phyloP scores from a whole-genome alignment of 257 asterid genomes.

The Scutellaria baicalensis region DNA sequence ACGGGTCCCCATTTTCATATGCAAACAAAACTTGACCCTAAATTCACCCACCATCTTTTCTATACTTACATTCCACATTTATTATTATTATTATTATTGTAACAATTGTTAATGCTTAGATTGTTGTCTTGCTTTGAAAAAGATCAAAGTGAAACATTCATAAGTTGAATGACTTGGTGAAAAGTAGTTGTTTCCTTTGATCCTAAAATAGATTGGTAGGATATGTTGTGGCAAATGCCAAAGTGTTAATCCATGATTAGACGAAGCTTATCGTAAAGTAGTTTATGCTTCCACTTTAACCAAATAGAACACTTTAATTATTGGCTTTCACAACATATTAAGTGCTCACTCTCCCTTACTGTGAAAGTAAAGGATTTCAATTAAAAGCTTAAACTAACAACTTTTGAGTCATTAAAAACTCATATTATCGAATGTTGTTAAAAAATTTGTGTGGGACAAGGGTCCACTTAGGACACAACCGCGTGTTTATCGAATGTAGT shows the following conservation, averaged over 20 bases:
- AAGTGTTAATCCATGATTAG: not conserved
- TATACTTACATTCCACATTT: too few relatives aligned
- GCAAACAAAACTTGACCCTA: not conserved
- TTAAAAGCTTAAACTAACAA: not conserved
- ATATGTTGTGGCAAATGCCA: not conserved
- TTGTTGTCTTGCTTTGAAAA: too few relatives aligned
- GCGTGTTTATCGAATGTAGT: too few relatives aligned
- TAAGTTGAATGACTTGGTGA: too few relatives aligned
- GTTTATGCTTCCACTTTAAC: not conserved
- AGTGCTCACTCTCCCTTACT: not conserved
- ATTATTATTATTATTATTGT: too few relatives aligned
- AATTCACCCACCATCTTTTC: not conserved
- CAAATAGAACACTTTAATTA: not conserved
- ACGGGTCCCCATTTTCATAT: not conserved
- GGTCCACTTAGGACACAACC: too few relatives aligned
- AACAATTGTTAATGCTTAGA: too few relatives aligned
- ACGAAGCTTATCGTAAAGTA: not conserved
- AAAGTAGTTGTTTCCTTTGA: not conserved
- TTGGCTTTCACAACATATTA: not conserved
- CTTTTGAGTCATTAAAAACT: not conserved
- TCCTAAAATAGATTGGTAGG: not conserved
- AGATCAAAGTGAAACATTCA: too few relatives aligned
- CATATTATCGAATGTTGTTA: too few relatives aligned
- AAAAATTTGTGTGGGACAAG: too few relatives aligned
- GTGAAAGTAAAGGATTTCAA: not conserved